Conservation (phyloP, 208 protist genomes). For the Vickermania spadyakhi region DNA sequence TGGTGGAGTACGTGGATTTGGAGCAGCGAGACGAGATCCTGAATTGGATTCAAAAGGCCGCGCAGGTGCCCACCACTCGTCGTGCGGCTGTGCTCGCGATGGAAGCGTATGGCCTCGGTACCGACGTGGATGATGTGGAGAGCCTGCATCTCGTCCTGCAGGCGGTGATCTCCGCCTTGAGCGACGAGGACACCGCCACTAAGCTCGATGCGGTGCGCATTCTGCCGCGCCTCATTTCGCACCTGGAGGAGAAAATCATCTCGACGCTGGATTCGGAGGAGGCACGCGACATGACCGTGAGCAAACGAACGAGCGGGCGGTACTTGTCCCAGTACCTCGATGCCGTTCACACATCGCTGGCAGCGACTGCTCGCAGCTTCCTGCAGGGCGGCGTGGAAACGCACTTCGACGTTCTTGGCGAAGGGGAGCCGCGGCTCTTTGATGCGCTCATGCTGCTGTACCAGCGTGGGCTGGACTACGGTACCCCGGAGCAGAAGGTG, state of each 20-base stretch:
- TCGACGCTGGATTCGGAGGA: constrained; percentile 60
- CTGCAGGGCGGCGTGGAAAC: constrained; percentile 31
- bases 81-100: constrained; percentile 61
- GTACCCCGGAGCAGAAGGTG: constrained; percentile 76
- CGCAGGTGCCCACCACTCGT: constrained; percentile 48
- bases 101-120: constrained; percentile 53
- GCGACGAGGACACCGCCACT: constrained; percentile 38
- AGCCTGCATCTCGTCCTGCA: constrained; percentile 56
- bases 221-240: constrained; percentile 46
- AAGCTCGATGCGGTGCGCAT: constrained; percentile 41
- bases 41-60: constrained; percentile 50
- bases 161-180: constrained; percentile 56
- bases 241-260: constrained; percentile 56
- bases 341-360: constrained; percentile 52
- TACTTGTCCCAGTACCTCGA: constrained; percentile 80
- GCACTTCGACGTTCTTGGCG: constrained; percentile 60
- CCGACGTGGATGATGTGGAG: constrained; percentile 55
- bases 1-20: constrained; percentile 28
- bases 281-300: constrained; percentile 59
- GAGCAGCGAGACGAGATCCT: constrained; percentile 48
- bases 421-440: constrained; percentile 73
- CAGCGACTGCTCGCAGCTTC: constrained; percentile 47
- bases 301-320: constrained; percentile 68
- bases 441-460: constrained; percentile 81
- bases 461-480: constrained; percentile 85